Evolutionary conservation across 1,284 basidiomycete species (phyloP), one percentile per base, ranked within the genome.

Genomic region (Kalmanozyma brasiliensis): DNA sequence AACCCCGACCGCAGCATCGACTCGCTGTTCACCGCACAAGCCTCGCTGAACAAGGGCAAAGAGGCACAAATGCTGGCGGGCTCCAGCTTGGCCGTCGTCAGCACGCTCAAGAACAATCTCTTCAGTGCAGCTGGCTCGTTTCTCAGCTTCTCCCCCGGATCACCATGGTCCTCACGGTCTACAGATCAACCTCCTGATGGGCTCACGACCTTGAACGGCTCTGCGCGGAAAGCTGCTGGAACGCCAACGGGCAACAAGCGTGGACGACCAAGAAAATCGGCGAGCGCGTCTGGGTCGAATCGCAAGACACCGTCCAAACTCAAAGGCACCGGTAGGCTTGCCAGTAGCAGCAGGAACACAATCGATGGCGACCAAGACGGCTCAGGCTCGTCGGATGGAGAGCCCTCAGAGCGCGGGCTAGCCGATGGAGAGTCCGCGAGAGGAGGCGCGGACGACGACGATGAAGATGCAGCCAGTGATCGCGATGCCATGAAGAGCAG

Each of bases 1-100:
- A 68, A 68, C 45, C 53, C 51, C 13, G 59, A 62, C 20, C 29
- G 53, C 16, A 62, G 65, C 55, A 60, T 62, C 37, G 65, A 68
- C 33, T 56, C 58, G 41, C 49, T 62, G 7, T 46, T 68, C 40
- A 49, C 49, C 1, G 29, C 65, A 8, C 49, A 59, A 13, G 17
- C 30, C 19, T 52, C 49, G 3, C 24, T 53, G 13, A 32, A 41
- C 14, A 52, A 46, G 20, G 20, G 48, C 37, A 58, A 38, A 22
- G 45, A 58, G 7, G 32, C 23, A 32, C 47, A 55, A 24, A 19
- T 42, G 19, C 26, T 5, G 3, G 17, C 35, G 9, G 20, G 17
- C n/a, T 32, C 55, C 33, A 63, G 55, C 44, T 69, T 69, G 40
- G 60, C 60, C 17, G 55, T 63, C 17, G 52, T 69, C 42, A 63